Base-by-base conservation (phyloP, 805 yeast genomes). In the Priceomyces melissophilus region DNA sequence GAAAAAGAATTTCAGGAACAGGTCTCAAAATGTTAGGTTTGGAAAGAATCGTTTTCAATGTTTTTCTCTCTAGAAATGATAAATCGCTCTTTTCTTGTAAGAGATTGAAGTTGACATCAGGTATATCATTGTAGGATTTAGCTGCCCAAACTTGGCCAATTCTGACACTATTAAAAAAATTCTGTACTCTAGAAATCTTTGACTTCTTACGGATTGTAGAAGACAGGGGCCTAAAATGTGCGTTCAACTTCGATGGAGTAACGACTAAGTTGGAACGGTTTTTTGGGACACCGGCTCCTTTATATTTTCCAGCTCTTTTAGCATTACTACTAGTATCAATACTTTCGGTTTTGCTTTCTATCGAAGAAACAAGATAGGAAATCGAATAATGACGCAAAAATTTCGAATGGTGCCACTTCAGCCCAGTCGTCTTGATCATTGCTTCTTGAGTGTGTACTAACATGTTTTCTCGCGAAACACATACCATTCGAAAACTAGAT, bases 1-100 rank as follows among this genome's bases (percentile, higher is more conserved):
- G 50, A 35, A 89, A 71, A 3, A 84, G 66, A 3, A 88, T 76
- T 53, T 88, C 96, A 0, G 96, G 96, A 5, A 69, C 51, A 11
- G 61, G 59, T 30, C 41, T 46, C 20, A 63, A 44, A n/a, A 53
- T 43, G 14, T 45, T 49, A 10, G 84, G 63, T 48, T 6, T 62
- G 54, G 4, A 38, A 31, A 9, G 34, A 36, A 9, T 53, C 28
- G 17, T 46, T 47, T 11, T 47, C 50, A 31, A 51, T 53, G 42
- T 54, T 49, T 35, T 55, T 50, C 4, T 55, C 48, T 39, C 32
- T 40, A 13, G 61, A 26, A 55, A 58, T 59, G 9, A 61, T 59
- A 37, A 55, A 47, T 25, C 43, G 30, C 55, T 44, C 35, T 56
- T 50, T 7, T 43, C 31, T 2, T 42, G 33, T 13, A 55, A 45